Conservation (phyloP, 805 yeast genomes). For the Peterozyma toletana region DNA sequence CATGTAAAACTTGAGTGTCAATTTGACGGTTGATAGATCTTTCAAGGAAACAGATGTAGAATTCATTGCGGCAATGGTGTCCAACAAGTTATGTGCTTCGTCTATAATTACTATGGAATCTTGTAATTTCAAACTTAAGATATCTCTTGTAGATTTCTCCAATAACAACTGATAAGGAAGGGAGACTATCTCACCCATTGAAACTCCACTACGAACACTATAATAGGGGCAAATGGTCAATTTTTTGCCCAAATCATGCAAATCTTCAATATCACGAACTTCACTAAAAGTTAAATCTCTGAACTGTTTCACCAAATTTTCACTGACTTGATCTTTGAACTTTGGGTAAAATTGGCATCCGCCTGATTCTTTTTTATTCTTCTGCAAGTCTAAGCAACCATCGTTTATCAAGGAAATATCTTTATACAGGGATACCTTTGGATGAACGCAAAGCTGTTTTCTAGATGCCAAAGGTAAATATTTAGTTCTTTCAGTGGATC, state of each 20-base stretch:
- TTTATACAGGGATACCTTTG: constrained; percentile 41
- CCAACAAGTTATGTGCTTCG: constrained; percentile 87
- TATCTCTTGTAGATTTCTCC: constrained; percentile 50
- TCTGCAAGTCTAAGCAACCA: constrained; percentile 68
- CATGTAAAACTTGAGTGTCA: constrained; percentile 48
- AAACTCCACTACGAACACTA: constrained; percentile 50
- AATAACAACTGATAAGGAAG: constrained; percentile 79
- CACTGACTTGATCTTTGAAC: constrained; percentile 20
- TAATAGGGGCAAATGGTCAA: constrained; percentile 77
- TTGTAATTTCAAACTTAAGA: constrained; percentile 50
- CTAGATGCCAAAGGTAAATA: constrained; percentile 76
- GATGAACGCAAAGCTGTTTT: constrained; percentile 76
- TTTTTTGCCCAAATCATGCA: constrained; percentile 50
- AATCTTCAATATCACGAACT: constrained; percentile 75
- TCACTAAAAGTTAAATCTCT: constrained; percentile 47
- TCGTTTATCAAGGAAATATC: constrained; percentile 63
- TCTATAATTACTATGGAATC: constrained; percentile 74
- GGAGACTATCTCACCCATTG: constrained; percentile 66
- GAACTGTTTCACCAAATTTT: constrained; percentile 30
- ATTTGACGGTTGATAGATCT: constrained; percentile 39
- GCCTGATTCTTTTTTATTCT: constrained; percentile 14
- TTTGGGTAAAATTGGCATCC: constrained; percentile 37
- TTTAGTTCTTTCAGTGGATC: constrained; percentile 46
- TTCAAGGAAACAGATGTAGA: constrained; percentile 48
- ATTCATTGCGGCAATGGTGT: constrained; percentile 62